A percentile compares a stretch with the other conserved stretches of the same genome.
phyloP scores from a whole-genome alignment of 2,329 filamentous ascomycete genomes.

The Camillea tinctor region DNA sequence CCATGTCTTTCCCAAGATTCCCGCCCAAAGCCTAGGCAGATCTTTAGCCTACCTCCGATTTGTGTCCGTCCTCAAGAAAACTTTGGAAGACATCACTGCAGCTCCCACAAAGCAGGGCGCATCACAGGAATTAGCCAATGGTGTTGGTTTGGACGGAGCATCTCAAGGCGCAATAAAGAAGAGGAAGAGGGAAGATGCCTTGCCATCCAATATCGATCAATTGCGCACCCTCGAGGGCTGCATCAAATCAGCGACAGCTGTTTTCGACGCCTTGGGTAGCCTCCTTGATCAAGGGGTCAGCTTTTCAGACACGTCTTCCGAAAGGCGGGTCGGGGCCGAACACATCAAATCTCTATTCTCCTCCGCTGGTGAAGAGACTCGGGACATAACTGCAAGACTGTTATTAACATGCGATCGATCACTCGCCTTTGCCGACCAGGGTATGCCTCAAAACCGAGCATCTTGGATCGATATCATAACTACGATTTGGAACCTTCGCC shows the following conservation, averaged over 20 bases:
- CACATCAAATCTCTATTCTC: conserved; percentile 59
- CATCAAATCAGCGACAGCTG: conserved; percentile 44
- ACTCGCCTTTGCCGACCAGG: conserved; percentile 32
- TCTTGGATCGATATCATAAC: conserved; percentile 48
- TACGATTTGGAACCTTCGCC: conserved; percentile 53
- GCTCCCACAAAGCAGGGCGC: conserved; percentile 20
- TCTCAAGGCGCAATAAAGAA: conserved; percentile 32
- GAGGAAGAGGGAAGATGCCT: conserved; percentile 41
- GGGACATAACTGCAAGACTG: conserved; percentile 45
- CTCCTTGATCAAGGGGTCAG: conserved; percentile 47
- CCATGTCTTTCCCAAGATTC: conserved; percentile 62
- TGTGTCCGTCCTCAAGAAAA: conserved; percentile 62
- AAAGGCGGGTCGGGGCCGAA: conserved; percentile 54
- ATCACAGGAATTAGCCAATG: conserved; percentile 8
- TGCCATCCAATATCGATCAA: conserved; percentile 39
- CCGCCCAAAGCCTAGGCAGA: conserved; percentile 66
- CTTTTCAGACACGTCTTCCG: conserved; percentile 30
- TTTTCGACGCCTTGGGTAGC: conserved; percentile 46
- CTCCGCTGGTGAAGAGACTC: conserved; percentile 46
- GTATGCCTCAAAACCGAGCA: conserved; percentile 38
- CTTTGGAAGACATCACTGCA: conserved; percentile 57
- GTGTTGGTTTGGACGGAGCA: conserved; percentile 18
- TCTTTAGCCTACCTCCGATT: conserved; percentile 71
- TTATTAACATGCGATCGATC: conserved; percentile 45
- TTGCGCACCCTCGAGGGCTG: conserved; percentile 42